Conservation (phyloP, 495 filamentous ascomycete genomes). For the Entonaema liquescens region DNA sequence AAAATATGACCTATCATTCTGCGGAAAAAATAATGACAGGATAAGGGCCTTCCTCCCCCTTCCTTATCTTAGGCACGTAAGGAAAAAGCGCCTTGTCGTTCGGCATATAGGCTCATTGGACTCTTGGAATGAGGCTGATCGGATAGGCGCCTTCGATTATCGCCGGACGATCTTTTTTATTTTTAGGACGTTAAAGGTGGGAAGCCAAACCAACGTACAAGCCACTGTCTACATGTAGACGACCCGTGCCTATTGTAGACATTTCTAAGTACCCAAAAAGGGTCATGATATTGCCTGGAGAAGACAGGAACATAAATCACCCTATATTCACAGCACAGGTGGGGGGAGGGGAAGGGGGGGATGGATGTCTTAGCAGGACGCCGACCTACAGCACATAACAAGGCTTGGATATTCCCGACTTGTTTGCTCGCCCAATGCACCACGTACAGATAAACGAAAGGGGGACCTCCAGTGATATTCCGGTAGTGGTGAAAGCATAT, state of each 20-base stretch:
- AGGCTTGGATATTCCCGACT: not conserved
- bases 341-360: too few species aligned
- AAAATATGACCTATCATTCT: not conserved
- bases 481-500: too few species aligned
- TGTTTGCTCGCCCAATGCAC: not conserved
- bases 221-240: too few species aligned
- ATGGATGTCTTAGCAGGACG: not conserved
- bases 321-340: not conserved
- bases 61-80: conserved; percentile 25
- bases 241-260: not conserved
- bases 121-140: not conserved
- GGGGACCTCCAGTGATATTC: too few species aligned
- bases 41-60: not conserved
- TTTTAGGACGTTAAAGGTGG: too few species aligned
- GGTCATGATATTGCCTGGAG: not conserved
- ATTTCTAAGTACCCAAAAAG: too few species aligned
- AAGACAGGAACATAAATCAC: not conserved
- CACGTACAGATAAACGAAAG: too few species aligned
- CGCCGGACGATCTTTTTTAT: not conserved
- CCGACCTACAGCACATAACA: not conserved
- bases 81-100: not conserved
- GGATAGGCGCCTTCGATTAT: not conserved
- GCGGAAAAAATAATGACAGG: not conserved
- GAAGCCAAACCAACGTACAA: too few species aligned
- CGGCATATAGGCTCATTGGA: not conserved